Base-by-base conservation (phyloP, 495 filamentous ascomycete genomes). In the Talaromyces stipitatus region DNA sequence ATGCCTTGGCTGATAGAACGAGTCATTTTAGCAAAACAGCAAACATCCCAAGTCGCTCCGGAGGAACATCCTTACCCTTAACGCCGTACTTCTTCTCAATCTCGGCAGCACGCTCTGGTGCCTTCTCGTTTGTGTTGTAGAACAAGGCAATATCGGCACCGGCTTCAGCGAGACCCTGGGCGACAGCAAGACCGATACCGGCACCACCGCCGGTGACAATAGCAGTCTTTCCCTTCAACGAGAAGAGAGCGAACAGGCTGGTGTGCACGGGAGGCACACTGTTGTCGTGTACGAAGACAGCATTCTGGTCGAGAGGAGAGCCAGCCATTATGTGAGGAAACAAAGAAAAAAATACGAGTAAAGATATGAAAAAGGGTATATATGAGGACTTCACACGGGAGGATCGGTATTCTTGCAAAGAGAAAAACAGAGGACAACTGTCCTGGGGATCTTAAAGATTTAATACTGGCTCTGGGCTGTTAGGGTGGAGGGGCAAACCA, bases 101-200 rank as follows among this genome's bases (percentile, higher is more conserved):
- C 48, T 87, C 83, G 18, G 77, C 77, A 2, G 91, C 91, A n/a
- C 83, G 75, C 45, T 85, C 80, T 38, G 84, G 58, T 7, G 86
- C 85, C 60, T 87, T 84, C 63, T 80, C 78, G 72, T 94, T 91
- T 67, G 76, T 82, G 65, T 90, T 90, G 63, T 91, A 95, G 85
- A 88, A 92, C 28, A 96, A 83, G 3, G 88, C 90, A 41, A 95
- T 87, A 60, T 96, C 90, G 32, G 91, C 90, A 33, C 91, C 91
- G 22, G 88, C 85, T 64, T 95, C 91, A 9, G 90, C 90, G 26
- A 86, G 69, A 18, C 79, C 88, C 33, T 91, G 75, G n/a, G 87
- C 89, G 18, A 94, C 82, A 8, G 82, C 80, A 4, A 89, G 74
- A 29, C 91, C 91, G 62, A 96, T 96, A 54, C 91, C 90, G 20